Conservation (phyloP, 2,329 filamentous ascomycete genomes). For the Fusarium pseudoanthophilum region DNA sequence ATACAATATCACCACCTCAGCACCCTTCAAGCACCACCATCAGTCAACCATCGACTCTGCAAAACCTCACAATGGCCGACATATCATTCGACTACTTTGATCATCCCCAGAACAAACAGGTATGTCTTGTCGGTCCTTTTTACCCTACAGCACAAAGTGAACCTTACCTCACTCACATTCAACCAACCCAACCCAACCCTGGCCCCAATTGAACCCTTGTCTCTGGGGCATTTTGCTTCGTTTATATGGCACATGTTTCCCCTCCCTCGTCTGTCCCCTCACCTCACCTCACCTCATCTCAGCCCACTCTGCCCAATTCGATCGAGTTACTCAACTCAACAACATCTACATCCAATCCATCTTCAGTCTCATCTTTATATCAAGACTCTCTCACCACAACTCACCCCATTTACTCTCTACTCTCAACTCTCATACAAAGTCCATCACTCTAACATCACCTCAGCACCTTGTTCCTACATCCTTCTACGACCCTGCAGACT, state of each 20-base stretch:
- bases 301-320: slow-evolving; percentile 34
- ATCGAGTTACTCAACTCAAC: slow-evolving; percentile 10
- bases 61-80: slow-evolving; percentile 39
- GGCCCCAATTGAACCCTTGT: slow-evolving; percentile 33
- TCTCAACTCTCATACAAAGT: neutral
- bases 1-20: slow-evolving; percentile 32
- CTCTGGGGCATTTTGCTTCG: slow-evolving; percentile 39
- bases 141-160: neutral
- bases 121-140: slow-evolving; percentile 34
- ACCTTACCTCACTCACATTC: neutral
- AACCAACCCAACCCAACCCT: neutral
- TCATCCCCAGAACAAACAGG: slow-evolving; percentile 44
- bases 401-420: slow-evolving; percentile 8
- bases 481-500: slow-evolving; percentile 45
- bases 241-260: slow-evolving; percentile 43
- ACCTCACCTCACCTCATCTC: slow-evolving; percentile 40
- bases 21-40: slow-evolving; percentile 20
- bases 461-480: slow-evolving; percentile 39
- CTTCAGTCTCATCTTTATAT: slow-evolving; percentile 37
- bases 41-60: slow-evolving; percentile 33
- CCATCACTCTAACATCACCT: slow-evolving; percentile 30
- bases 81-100: slow-evolving; percentile 47
- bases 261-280: slow-evolving; percentile 31
- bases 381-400: slow-evolving; percentile 34
- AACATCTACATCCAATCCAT: slow-evolving; percentile 18